phyloP scores from a whole-genome alignment of 306 rosid genomes.

The Calophaca sinica region DNA sequence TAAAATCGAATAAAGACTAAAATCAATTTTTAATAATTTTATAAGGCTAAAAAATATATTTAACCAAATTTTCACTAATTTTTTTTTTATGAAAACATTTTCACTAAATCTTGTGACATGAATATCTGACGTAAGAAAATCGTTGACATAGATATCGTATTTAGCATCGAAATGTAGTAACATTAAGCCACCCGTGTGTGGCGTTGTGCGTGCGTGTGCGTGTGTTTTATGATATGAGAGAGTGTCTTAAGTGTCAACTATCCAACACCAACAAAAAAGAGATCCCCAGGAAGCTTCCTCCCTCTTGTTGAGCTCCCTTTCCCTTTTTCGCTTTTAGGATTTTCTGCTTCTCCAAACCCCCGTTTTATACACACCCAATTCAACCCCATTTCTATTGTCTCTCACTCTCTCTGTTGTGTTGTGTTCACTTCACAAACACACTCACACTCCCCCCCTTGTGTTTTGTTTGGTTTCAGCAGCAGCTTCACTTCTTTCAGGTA shows the following conservation, averaged over 20 bases:
- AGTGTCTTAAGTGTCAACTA: constrained; percentile 40
- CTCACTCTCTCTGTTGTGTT: neutral
- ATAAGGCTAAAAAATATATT: too few relatives aligned
- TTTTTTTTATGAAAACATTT: neutral
- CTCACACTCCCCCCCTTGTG: constrained; percentile 16
- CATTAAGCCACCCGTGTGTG: constrained; percentile 47
- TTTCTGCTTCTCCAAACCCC: constrained; percentile 44
- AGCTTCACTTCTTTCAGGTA: constrained; percentile 56
- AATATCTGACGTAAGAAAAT: constrained; percentile 15
- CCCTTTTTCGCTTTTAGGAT: constrained; percentile 41
- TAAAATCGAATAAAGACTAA: too few relatives aligned
- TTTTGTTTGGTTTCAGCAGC: constrained; percentile 12
- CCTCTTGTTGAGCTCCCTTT: constrained; percentile 48
- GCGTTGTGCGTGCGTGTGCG: neutral
- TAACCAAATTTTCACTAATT: too few relatives aligned
- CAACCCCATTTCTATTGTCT: constrained; percentile 21
- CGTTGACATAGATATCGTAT: constrained; percentile 25
- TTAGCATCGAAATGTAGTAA: constrained; percentile 33
- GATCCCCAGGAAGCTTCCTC: constrained; percentile 73
- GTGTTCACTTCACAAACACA: neutral
- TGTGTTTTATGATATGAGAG: neutral
- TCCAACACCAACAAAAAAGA: constrained; percentile 62
- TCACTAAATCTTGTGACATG: neutral
- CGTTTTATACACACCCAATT: constrained; percentile 42
- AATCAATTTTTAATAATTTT: too few relatives aligned